phyloP scores from a whole-genome alignment of 108 stramenopile species.

The Cyclotella atomus region DNA sequence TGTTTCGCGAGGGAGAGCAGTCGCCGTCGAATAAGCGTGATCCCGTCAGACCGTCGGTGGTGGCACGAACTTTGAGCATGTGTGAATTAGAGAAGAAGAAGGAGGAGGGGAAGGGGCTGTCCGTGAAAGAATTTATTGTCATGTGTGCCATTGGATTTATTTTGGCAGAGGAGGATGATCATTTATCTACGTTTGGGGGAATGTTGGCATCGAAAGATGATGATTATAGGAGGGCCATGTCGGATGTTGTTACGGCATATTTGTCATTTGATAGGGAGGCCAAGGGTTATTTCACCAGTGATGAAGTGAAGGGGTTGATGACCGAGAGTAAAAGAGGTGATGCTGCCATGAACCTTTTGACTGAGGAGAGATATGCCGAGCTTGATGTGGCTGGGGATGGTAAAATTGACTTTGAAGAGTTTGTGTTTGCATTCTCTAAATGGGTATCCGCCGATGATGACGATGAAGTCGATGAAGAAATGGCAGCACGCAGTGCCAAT shows the following conservation, averaged over 20 bases:
- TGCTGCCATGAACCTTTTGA: constrained; percentile 40
- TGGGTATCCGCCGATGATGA: constrained; percentile 53
- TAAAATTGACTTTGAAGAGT: constrained; percentile 50
- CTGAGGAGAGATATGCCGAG: constrained; percentile 47
- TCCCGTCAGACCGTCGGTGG: constrained; percentile 28
- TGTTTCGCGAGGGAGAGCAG: constrained; percentile 36
- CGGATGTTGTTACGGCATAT: constrained; percentile 55
- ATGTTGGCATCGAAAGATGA: constrained; percentile 43
- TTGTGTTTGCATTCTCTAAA: constrained; percentile 49
- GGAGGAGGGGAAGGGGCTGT: constrained; percentile 19
- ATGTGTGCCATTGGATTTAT: constrained; percentile 54
- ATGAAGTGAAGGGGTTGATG: constrained; percentile 48
- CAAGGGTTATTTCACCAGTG: constrained; percentile 50
- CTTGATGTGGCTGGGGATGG: constrained; percentile 45
- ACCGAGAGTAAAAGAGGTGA: constrained; percentile 49
- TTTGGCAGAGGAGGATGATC: constrained; percentile 40
- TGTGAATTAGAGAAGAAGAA: constrained; percentile 24
- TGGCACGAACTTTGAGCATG: constrained; percentile 32
- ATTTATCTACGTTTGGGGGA: constrained; percentile 43
- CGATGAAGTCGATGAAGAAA: constrained; percentile 29
- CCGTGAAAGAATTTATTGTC: constrained; percentile 46
- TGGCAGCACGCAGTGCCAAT: constrained; percentile 29
- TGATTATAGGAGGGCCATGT: constrained; percentile 48
- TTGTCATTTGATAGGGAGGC: constrained; percentile 52
- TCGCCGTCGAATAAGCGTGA: constrained; percentile 23